These are phyloP conservation scores for Phytophthora sansomeana DNA, from an alignment of 352 stramenopile genomes.

Conservation along the genomic window DNA sequence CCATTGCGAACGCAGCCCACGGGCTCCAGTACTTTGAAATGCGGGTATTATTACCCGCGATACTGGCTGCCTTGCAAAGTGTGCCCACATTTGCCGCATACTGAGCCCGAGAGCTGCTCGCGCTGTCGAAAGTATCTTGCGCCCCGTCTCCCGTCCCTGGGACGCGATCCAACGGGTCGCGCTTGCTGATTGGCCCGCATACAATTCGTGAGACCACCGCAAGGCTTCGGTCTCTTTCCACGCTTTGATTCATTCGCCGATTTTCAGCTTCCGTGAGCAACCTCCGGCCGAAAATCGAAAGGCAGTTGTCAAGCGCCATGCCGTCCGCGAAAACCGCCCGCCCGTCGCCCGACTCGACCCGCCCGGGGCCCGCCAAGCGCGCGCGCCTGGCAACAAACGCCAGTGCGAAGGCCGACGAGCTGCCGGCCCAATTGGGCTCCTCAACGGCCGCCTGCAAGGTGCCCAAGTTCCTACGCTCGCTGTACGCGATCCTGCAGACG, in stretches of 20 bases:
- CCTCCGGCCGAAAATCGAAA: too few species aligned
- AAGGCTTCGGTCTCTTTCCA: constrained; percentile 32
- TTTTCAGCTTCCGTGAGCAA: too few species aligned
- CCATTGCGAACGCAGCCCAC: too few species aligned
- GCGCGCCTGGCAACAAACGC: constrained; percentile 8
- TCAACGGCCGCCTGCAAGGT: constrained; percentile 57
- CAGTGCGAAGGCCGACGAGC: not conserved
- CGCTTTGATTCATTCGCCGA: constrained; percentile 37
- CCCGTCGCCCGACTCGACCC: constrained; percentile 16
- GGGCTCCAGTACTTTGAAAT: too few species aligned
- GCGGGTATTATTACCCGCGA: too few species aligned
- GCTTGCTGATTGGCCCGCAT: constrained; percentile 26
- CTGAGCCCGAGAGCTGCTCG: constrained; percentile 15
- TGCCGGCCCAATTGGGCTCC: constrained; percentile 6
- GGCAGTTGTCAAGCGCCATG: constrained; percentile 24
- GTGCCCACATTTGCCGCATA: constrained; percentile 7
- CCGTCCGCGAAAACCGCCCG: constrained; percentile 34
- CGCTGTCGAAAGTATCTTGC: constrained; percentile 39
- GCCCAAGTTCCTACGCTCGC: constrained; percentile 83
- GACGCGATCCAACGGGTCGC: constrained; percentile 36
- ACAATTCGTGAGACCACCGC: constrained; percentile 29
- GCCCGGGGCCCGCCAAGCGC: constrained; percentile 23
- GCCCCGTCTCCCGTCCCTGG: constrained; percentile 36
- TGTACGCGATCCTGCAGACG: constrained; percentile 82
- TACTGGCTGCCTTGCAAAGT: constrained; percentile 3